Evolutionary conservation across 2,329 filamentous ascomycete species (phyloP), one percentile per base, ranked within the genome.

Genomic region (Herpotrichia juniperi): DNA sequence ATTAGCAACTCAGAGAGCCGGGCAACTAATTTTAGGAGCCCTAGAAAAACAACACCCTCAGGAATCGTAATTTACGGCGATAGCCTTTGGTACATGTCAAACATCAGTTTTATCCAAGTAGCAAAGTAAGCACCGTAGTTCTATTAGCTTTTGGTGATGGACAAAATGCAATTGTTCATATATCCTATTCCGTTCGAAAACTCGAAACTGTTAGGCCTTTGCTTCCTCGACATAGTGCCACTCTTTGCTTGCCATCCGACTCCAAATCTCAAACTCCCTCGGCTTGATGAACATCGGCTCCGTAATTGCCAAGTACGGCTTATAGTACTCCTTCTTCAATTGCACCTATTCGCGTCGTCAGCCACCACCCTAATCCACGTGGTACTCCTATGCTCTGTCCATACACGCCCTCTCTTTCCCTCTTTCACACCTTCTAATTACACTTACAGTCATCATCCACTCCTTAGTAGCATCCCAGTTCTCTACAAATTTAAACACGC

Each of bases 181-280:
- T 31, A 9, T 31, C 28, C 28, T 31, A 31, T 31, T 31, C n/a
- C n/a, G n/a, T n/a, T n/a, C n/a, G n/a, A n/a, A n/a, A n/a, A n/a
- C n/a, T n/a, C n/a, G n/a, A n/a, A n/a, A n/a, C n/a, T 32, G n/a
- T n/a, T n/a, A n/a, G n/a, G 17, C 35, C 9, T 72, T 85, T 76
- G 90, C 14, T n/a, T 40, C n/a, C 21, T 40, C 25, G 10, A 25
- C 37, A 40, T 8, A 40, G 3, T 24, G 3, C 57, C 59, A 66
- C 46, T 56, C 42, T 22, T 56, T 59, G n/a, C 47, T 49, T 4
- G 57, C 47, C 49, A 57, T 43, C 14, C 62, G 16, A 22, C 50
- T 42, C 42, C 42, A 64, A 16, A 66, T 34, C 48, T 63, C 58
- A 28, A 50, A 16, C 42, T 57, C 53, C 16, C 55, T 43, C 19